Base-by-base conservation (phyloP, 2,329 filamentous ascomycete genomes). In the Tolypocladium cylindrosporum region DNA sequence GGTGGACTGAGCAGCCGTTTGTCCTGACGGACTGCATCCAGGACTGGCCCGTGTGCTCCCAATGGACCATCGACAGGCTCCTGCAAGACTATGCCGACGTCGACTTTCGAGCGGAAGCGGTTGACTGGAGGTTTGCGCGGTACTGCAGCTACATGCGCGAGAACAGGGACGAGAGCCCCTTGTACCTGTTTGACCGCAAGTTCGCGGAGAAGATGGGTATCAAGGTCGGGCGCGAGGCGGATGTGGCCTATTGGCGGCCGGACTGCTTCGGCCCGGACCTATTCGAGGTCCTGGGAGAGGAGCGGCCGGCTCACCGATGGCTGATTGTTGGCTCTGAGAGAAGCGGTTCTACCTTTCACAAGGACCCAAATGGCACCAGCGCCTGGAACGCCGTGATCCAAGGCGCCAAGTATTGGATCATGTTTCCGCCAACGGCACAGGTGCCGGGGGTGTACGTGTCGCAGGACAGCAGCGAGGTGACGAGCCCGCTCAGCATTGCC, bases 341-440 rank as follows among this genome's bases (percentile, higher is more conserved):
- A 59, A 95, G 90, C 67, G 93, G 93, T 37, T 95, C 90, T 63
- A 97, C 92, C 5, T 97, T 97, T 69, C 93, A 97, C 77, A 97
- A 97, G 69, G 85, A 88, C 60, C 84, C 85, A 27, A 88, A 87
- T 64, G 86, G 74, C 21, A 87, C 84, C 21, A 88, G 86, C 65
- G 93, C 94, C 0, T 97, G 93, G 94, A 97, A 97, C 69, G 93
- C 92, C 1, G 90, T 97, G 16, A 78, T 97, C 36, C 85, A 88
- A 59, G 94, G 93, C 6, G 84, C 87, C 40, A 97, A 97, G 69
- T 97, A 97, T 77, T 97, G 94, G 93, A 93, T 97, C 71, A 95
- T 97, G 91, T 97, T 97, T 68, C 91, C 91, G 0, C 88, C 89
- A 0, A 84, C 84, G 0, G 82, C 85, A 0, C 79, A 86, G 4